Evolutionary conservation across 106 monocot genomes (phyloP).

Genomic region (Cymbidium sinense): DNA sequence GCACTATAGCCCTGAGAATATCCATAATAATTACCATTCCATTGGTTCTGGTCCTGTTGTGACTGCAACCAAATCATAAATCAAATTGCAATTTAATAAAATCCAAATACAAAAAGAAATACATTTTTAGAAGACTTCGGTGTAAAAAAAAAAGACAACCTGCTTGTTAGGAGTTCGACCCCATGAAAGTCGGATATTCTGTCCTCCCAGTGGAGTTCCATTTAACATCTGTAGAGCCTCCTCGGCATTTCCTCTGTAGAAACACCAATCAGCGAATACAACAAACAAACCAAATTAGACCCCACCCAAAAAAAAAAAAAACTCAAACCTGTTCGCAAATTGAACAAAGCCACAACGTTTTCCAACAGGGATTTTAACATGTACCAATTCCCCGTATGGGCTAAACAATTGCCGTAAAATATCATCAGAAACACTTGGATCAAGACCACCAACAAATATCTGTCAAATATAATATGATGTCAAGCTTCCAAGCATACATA

Average conservation of each 20-base stretch:
- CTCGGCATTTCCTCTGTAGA: conserved; percentile 12
- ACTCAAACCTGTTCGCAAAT: conserved; percentile 40
- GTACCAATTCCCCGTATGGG: conserved; percentile 37
- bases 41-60: conserved; percentile 22
- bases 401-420: conserved; percentile 40
- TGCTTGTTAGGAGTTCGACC: conserved; percentile 30
- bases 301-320: neutral
- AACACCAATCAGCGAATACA: neutral
- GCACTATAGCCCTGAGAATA: conserved; percentile 24
- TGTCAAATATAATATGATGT: conserved; percentile 6
- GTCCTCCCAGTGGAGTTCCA: conserved; percentile 20
- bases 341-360: conserved; percentile 68
- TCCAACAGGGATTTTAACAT: conserved; percentile 59
- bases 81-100: neutral
- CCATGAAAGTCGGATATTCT: conserved; percentile 33
- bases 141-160: conserved; percentile 7
- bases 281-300: neutral
- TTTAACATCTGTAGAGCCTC: conserved; percentile 18
- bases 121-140: neutral
- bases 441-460: conserved; percentile 63
- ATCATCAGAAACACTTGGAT: conserved; percentile 51
- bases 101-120: neutral
- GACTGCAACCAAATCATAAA: neutral
- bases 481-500: neutral
- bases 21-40: conserved; percentile 29